phyloP scores from a whole-genome alignment of 176 grass and related monocot species.

The Puya raimondii region DNA sequence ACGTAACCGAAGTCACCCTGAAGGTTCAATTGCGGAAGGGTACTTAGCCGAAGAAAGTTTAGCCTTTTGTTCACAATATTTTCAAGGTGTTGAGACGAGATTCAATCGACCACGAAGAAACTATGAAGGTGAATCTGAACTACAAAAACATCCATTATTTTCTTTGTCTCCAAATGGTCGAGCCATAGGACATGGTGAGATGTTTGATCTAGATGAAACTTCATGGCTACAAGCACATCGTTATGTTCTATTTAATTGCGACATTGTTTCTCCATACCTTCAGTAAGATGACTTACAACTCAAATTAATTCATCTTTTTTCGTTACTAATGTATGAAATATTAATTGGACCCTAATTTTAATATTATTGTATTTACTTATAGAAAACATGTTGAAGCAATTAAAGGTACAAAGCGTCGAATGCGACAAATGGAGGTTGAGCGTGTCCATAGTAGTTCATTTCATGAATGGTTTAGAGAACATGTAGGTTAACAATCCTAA shows the following conservation, averaged over 20 bases:
- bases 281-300: background rate
- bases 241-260: no score
- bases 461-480: background rate
- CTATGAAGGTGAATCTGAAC: background rate
- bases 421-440: background rate
- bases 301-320: background rate
- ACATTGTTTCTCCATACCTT: no score
- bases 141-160: background rate
- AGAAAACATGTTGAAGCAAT: background rate
- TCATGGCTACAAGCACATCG: no score
- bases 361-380: no score
- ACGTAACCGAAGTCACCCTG: conserved; percentile 2
- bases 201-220: no score
- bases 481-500: no score
- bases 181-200: no score
- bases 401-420: background rate
- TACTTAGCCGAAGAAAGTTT: conserved; percentile 15
- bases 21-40: conserved; percentile 30
- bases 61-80: no score
- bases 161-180: background rate
- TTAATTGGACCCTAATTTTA: background rate
- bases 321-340: background rate
- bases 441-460: background rate
- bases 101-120: background rate
- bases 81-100: background rate